Evolutionary conservation across 768 basidiomycete genomes (phyloP), one percentile per base, ranked within the genome.

Genomic region (Glaciozyma antarctica): DNA sequence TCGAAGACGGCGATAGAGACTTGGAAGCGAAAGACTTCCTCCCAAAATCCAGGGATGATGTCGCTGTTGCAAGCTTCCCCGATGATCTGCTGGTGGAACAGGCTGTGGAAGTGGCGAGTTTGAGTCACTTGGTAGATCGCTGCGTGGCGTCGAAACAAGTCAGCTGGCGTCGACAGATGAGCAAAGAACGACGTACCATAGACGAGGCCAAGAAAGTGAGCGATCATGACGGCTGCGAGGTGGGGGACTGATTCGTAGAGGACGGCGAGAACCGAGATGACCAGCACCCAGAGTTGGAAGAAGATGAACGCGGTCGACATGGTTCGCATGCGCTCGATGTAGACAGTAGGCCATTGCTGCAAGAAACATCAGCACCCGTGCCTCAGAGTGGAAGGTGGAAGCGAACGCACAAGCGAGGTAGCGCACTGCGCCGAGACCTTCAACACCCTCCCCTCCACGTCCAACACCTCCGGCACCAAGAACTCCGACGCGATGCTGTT

Each of bases 281-380:
- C 30, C 28, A 49, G 30, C 21, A 48, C n/a, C 58, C 58, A 59
- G 32, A 48, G 9, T 22, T 59, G 47, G 47, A 32, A 59, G 30
- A 48, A 59, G 58, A 59, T 38, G 45, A 59, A 59, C 21, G 47
- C 34, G 26, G 30, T 34, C 6, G 45, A 8, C 45, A 49, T 59
- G 47, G 58, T 59, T 4, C 38, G 45, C 45, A 59, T 34, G 43
- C 57, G 41, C 57, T 21, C 38, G 43, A 58, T 45, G 43, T 58
- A 43, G 57, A 58, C 30, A 5, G 38, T 56, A 22, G 55, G 38
- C 38, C 12, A n/a, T n/a, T 22, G 30, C 55, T 56, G 32, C 22
- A 13, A 19, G 21, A 2, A 10, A n/a, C 6, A 3, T 22, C 5
- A 24, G 22, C n/a, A 26, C 19, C n/a, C 48, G 48, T 2, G 47